Percentiles rank a stretch among this genome's conserved stretches.
phyloP scores from a whole-genome alignment of 2,329 filamentous ascomycete species.

The Fusarium napiforme region DNA sequence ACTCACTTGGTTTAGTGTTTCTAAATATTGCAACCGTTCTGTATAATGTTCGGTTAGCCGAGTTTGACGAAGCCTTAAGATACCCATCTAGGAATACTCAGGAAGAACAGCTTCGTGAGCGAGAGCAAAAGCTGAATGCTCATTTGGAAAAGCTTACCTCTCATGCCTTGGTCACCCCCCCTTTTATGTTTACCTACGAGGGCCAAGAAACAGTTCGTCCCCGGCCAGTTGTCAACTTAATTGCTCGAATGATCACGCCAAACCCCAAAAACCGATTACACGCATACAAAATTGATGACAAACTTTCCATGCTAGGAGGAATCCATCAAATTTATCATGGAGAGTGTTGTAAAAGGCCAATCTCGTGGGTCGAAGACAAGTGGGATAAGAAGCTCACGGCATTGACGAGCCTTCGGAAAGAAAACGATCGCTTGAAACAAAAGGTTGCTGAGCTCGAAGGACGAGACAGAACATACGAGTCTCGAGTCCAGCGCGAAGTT shows the following conservation, averaged over 20 bases:
- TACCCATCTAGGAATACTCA: conserved; percentile 44
- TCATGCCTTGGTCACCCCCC: conserved; percentile 50
- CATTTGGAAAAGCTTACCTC: conserved; percentile 50
- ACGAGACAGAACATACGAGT: conserved; percentile 54
- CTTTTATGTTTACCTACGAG: conserved; percentile 52
- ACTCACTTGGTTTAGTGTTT: conserved; percentile 59
- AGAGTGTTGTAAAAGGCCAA: conserved; percentile 56
- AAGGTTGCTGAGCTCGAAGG: conserved; percentile 52
- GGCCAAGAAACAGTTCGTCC: conserved; percentile 54
- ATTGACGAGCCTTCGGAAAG: conserved; percentile 45
- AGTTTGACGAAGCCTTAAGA: conserved; percentile 54
- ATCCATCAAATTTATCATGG: conserved; percentile 61
- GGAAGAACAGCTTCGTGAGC: conserved; percentile 47
- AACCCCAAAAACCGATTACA: conserved; percentile 48
- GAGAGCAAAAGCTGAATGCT: conserved; percentile 50
- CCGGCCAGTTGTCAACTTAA: conserved; percentile 54
- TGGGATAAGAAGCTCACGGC: conserved; percentile 51
- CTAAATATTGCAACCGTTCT: conserved; percentile 58
- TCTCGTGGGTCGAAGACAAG: conserved; percentile 50
- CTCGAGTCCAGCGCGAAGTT: conserved; percentile 51
- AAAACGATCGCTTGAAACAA: conserved; percentile 49
- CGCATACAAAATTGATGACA: conserved; percentile 53
- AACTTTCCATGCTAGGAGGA: conserved; percentile 58
- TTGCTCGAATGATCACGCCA: conserved; percentile 50
- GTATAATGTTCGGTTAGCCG: conserved; percentile 52